These are phyloP conservation scores for Aspergillus sclerotioniger DNA, from an alignment of 495 filamentous ascomycete genomes.

Conservation along the genomic window DNA sequence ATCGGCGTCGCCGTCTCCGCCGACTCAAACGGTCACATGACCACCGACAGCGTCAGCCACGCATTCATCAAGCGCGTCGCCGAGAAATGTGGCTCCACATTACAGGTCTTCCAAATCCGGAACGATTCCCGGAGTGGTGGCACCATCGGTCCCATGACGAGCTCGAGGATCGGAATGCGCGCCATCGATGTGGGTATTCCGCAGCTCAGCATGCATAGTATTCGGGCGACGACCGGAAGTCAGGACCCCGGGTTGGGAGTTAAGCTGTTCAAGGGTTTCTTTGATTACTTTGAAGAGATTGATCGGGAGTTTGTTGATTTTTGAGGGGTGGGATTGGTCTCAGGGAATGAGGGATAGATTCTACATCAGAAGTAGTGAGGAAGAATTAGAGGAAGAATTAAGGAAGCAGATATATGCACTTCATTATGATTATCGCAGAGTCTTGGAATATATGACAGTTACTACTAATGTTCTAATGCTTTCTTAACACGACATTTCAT, in stretches of 20 bases:
- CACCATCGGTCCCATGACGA: slow-evolving; percentile 93
- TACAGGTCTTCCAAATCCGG: slow-evolving; percentile 93
- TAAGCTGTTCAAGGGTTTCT: slow-evolving; percentile 84
- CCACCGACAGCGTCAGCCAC: slow-evolving; percentile 78
- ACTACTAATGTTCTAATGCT: no score
- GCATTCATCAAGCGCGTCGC: slow-evolving; percentile 74
- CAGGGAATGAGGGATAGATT: no score
- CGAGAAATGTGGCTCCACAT: slow-evolving; percentile 60
- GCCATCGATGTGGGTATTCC: slow-evolving; percentile 89
- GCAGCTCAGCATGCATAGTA: slow-evolving; percentile 92
- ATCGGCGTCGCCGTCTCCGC: slow-evolving; percentile 78
- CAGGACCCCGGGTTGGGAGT: slow-evolving; percentile 87
- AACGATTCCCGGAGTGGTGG: slow-evolving; percentile 87
- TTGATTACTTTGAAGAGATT: slow-evolving; percentile 83
- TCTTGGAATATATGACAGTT: no score
- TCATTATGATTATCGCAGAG: no score
- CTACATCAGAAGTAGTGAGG: no score
- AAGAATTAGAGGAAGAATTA: no score
- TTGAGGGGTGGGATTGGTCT: slow-evolving; percentile 8
- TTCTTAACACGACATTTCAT: no score
- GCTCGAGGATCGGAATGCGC: slow-evolving; percentile 73
- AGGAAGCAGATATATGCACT: no score
- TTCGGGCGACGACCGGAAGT: slow-evolving; percentile 84
- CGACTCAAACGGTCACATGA: slow-evolving; percentile 93
- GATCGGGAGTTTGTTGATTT: slow-evolving; percentile 74